Evolutionary conservation across 2,329 filamentous ascomycete species (phyloP).

Genomic region (Fonsecaea erecta): DNA sequence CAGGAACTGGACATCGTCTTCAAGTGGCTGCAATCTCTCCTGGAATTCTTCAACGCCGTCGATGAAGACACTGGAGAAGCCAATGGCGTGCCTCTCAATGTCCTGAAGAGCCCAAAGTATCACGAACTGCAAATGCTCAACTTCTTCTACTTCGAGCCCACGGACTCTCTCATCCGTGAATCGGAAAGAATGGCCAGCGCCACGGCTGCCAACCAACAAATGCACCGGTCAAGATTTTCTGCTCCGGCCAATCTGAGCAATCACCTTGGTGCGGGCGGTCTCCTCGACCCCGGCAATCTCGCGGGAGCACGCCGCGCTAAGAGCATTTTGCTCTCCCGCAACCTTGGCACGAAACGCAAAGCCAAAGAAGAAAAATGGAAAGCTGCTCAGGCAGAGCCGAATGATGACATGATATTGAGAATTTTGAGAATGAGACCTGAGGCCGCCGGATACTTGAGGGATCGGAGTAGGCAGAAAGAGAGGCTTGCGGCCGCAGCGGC

Average conservation of each 20-base stretch:
- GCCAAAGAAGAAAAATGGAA: constrained; percentile 95
- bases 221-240: constrained; percentile 59
- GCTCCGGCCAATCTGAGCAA: constrained; percentile 62
- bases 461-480: constrained; percentile 91
- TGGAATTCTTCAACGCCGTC: constrained; percentile 92
- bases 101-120: constrained; percentile 96
- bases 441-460: constrained; percentile 82
- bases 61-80: constrained; percentile 83
- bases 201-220: constrained; percentile 76
- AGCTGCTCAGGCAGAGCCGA: constrained; percentile 93
- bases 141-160: constrained; percentile 97
- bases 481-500: constrained; percentile 86
- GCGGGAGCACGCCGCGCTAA: constrained; percentile 59
- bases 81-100: constrained; percentile 84
- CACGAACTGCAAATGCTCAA: constrained; percentile 95
- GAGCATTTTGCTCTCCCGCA: constrained; percentile 91
- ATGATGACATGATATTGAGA: constrained; percentile 95
- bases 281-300: constrained; percentile 55
- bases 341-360: constrained; percentile 93
- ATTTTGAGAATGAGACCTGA: constrained; percentile 95
- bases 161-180: constrained; percentile 88
- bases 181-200: constrained; percentile 94
- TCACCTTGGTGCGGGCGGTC: constrained; percentile 50
- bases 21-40: constrained; percentile 87
- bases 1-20: constrained; percentile 94